These are phyloP conservation scores for Echeveria elegans DNA, from an alignment of 164 flowering plant genomes.

Conservation along the genomic window DNA sequence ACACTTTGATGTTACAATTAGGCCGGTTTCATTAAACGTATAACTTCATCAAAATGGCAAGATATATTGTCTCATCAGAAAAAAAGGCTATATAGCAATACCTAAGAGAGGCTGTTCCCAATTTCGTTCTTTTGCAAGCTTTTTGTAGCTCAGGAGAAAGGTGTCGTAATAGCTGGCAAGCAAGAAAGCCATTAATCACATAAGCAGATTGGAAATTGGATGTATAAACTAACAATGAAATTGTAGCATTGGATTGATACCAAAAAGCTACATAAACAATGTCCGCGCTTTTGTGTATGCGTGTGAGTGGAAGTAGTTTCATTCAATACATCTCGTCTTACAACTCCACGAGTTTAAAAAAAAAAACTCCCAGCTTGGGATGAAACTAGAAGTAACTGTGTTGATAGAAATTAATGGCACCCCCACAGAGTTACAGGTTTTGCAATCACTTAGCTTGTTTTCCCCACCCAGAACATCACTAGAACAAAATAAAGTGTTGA, in stretches of 20 bases:
- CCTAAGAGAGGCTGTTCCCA: slow-evolving; percentile 95
- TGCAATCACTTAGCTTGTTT: too few species aligned
- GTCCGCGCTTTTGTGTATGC: neutral
- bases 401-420: neutral
- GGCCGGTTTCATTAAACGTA: neutral
- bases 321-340: neutral
- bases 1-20: neutral
- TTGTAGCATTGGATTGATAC: neutral
- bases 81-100: slow-evolving; percentile 13
- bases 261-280: neutral
- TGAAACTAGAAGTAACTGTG: too few species aligned
- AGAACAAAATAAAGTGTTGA: neutral
- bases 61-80: neutral
- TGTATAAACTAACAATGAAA: neutral
- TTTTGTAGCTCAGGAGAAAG: slow-evolving; percentile 68
- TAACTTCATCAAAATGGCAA: neutral
- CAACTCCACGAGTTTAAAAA: neutral
- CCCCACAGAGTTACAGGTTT: too few species aligned
- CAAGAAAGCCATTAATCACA: slow-evolving; percentile 7
- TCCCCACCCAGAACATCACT: neutral
- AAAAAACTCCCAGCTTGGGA: too few species aligned
- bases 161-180: slow-evolving; percentile 69
- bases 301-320: neutral
- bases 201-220: slow-evolving; percentile 9
- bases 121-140: slow-evolving; percentile 44